Evolutionary conservation across 2,329 filamentous ascomycete species (phyloP).

Genomic region (Verticillium albo-atrum): DNA sequence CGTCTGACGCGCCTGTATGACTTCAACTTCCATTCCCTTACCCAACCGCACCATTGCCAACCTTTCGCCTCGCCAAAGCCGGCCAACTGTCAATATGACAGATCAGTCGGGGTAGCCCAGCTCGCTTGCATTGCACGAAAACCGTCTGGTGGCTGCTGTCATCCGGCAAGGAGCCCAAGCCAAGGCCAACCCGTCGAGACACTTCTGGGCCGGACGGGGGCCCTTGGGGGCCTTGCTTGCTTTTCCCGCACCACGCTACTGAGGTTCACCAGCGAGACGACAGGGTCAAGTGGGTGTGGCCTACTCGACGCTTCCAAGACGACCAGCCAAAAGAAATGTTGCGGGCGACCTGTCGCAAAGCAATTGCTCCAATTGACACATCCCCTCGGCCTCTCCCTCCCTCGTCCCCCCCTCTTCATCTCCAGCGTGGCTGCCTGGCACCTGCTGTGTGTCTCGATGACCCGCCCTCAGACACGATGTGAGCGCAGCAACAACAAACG

Average conservation of each 20-base stretch:
- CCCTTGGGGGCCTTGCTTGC: not conserved
- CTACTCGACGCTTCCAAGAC: not conserved
- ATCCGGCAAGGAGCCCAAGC: not conserved
- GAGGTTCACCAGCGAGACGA: not conserved
- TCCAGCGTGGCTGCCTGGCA: not conserved
- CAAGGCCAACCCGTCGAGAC: not conserved
- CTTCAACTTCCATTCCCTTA: not conserved
- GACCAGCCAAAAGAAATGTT: not conserved
- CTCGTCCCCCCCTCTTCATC: not conserved
- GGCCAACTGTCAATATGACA: not conserved
- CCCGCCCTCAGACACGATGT: not conserved
- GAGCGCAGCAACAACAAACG: not conserved
- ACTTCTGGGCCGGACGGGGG: not conserved
- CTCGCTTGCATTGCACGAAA: not conserved
- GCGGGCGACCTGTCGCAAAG: not conserved
- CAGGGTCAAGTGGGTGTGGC: not conserved
- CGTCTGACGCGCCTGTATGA: not conserved
- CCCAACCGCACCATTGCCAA: not conserved
- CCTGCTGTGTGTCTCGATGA: not conserved
- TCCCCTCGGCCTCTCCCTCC: not conserved
- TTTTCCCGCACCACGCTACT: not conserved
- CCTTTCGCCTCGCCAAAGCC: not conserved
- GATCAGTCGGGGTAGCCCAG: not conserved
- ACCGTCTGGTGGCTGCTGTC: not conserved
- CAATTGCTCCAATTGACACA: not conserved